Percentiles rank a stretch among this genome's conserved stretches.
These are phyloP conservation scores for Pisolithus orientalis DNA, from an alignment of 768 basidiomycete genomes.

Conservation along the genomic window DNA sequence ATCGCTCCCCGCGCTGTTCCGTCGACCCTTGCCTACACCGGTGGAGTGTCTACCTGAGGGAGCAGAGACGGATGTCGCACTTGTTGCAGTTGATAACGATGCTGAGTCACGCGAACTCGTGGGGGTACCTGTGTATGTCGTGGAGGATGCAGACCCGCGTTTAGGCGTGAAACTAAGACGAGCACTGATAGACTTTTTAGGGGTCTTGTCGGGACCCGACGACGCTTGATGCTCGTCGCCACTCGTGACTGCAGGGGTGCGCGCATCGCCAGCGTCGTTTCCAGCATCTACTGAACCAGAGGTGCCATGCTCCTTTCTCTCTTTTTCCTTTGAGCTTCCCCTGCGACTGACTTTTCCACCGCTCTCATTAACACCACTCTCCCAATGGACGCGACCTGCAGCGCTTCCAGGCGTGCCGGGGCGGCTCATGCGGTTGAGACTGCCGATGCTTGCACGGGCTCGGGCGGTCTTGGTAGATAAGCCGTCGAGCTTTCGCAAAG, in stretches of 20 bases:
- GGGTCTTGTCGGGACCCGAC: slow-evolving; percentile 52
- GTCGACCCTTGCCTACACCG: slow-evolving; percentile 48
- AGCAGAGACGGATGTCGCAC: slow-evolving; percentile 64
- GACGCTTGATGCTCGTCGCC: slow-evolving; percentile 52
- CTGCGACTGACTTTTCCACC: slow-evolving; percentile 31
- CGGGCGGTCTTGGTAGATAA: slow-evolving; percentile 70
- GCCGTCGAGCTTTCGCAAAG: slow-evolving; percentile 89
- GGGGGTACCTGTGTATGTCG: slow-evolving; percentile 75
- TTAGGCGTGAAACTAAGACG: slow-evolving; percentile 79
- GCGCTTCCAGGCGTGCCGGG: slow-evolving; percentile 71
- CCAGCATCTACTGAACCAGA: slow-evolving; percentile 27
- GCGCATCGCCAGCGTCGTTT: slow-evolving; percentile 37
- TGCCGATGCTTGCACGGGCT: slow-evolving; percentile 71
- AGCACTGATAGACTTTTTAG: slow-evolving; percentile 57
- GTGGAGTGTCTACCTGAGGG: slow-evolving; percentile 63
- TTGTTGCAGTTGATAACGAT: slow-evolving; percentile 72
- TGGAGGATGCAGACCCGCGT: slow-evolving; percentile 84
- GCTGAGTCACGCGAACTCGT: slow-evolving; percentile 86
- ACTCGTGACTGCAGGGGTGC: slow-evolving; percentile 39
- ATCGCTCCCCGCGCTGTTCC: slow-evolving; percentile 87
- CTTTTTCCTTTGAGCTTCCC: slow-evolving; percentile 38
- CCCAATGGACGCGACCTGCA: slow-evolving; percentile 59
- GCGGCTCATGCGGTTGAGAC: slow-evolving; percentile 65
- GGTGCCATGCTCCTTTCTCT: slow-evolving; percentile 39
- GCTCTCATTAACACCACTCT: slow-evolving; percentile 46